Evolutionary conservation across 2,329 filamentous ascomycete species (phyloP).

Genomic region (Grosmannia clavigera): DNA sequence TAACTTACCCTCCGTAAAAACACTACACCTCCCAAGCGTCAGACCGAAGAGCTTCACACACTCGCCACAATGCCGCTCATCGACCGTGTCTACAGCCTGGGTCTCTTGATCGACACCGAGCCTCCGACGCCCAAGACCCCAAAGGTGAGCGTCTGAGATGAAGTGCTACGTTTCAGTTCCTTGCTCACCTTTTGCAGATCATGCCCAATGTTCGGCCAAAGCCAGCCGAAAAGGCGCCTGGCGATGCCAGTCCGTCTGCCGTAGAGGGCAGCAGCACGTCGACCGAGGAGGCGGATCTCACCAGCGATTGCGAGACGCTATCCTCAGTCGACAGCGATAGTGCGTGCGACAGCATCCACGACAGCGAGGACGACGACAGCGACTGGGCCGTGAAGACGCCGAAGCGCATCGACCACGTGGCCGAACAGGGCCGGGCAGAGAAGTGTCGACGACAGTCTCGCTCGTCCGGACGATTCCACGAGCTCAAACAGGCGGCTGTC

Average conservation of each 20-base stretch:
- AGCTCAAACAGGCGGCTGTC: conserved; percentile 1
- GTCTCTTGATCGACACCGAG: background rate
- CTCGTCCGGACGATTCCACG: background rate
- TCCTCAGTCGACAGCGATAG: background rate
- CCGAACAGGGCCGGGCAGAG: conserved; percentile 5
- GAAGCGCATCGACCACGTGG: no score
- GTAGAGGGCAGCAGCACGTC: background rate
- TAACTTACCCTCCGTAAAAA: no score
- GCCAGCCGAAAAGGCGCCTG: no score
- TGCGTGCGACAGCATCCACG: background rate
- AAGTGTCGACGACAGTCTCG: background rate
- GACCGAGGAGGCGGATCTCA: background rate
- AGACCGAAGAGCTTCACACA: no score
- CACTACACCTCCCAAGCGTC: no score
- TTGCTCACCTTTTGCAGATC: no score
- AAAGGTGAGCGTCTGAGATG: background rate
- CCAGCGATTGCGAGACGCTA: background rate
- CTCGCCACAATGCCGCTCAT: background rate
- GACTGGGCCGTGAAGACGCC: background rate
- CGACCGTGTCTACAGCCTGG: background rate
- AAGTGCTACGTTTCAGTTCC: no score
- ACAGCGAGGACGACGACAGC: background rate
- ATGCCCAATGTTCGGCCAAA: no score
- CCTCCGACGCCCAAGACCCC: background rate
- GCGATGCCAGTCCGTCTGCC: no score